Evolutionary conservation across 2,329 filamentous ascomycete species (phyloP), one percentile per base, ranked within the genome.

Genomic region (Didymella keratinophila): DNA sequence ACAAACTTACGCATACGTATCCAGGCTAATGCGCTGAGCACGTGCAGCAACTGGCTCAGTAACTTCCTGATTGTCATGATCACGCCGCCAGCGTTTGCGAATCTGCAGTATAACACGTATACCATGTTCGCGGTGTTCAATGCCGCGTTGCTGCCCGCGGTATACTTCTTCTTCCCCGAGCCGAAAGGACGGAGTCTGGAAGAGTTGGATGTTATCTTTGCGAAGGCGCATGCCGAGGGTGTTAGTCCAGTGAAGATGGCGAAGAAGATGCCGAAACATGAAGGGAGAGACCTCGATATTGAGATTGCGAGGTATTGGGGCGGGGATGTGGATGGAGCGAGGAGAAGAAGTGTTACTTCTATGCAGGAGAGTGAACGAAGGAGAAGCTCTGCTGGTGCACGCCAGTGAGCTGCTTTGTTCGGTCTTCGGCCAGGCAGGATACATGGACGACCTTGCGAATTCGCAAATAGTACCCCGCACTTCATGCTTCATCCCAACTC

Each of bases 1-100:
- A 96, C 90, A 84, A 92, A 92, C 52, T 86, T 96, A 52, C 90
- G 90, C 61, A 94, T 96, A 78, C 90, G 93, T 71, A 91, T 92
- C 25, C 90, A 91, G 58, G 92, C 93, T 81, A 92, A 96, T 60
- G 92, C 86, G 66, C 85, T 97, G 44, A 93, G 92, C 41, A 96
- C 93, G 11, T 91, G 92, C 63, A 92, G 89, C 73, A 63, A 70
- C 53, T 66, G 51, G 51, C 55, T 61, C 14, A 64, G 65, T 34
- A 68, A 87, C 72, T 89, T 89, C 73, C 78, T 88, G 67, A 85
- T 89, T 23, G 87, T 89, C 52, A 87, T 88, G 83, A 84, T 89
- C 51, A 87, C 86, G 0, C 87, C 86, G 0, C 81, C 85, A 5
- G 84, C 86, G 7, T 85, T 89, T 61, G 73, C 76, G 11, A 84